These are phyloP conservation scores for Sporothrix dimorphospora DNA, from an alignment of 2,329 filamentous ascomycete genomes.

Conservation along the genomic window DNA sequence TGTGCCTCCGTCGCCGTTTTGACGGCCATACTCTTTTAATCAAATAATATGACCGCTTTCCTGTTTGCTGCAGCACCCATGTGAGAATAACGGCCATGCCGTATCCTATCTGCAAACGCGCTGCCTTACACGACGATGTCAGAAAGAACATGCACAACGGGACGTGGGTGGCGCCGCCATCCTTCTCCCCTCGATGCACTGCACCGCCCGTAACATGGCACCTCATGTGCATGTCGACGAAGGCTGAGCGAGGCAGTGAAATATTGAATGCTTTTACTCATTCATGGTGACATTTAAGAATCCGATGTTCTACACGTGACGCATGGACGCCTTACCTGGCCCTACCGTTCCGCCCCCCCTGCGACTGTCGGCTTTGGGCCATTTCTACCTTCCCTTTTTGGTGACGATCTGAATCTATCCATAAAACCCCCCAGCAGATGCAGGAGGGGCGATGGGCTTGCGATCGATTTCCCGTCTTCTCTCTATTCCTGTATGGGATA, in stretches of 20 bases:
- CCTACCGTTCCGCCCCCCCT: background rate
- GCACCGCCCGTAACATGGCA: background rate
- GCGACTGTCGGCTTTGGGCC: background rate
- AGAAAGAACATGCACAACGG: background rate
- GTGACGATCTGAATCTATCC: constrained; percentile 1
- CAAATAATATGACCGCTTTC: background rate
- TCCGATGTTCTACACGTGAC: background rate
- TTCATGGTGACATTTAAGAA: background rate
- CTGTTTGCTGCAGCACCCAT: too few species aligned
- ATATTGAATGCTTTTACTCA: background rate
- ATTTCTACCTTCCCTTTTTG: constrained; percentile 13
- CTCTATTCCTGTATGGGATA: background rate
- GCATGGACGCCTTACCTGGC: background rate
- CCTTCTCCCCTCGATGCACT: background rate
- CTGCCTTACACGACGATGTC: background rate
- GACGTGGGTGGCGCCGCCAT: background rate
- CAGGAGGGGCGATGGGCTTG: constrained; percentile 8
- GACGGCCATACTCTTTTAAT: background rate
- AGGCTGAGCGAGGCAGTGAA: background rate
- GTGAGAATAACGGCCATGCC: background rate
- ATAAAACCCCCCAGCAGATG: background rate
- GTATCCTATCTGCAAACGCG: background rate
- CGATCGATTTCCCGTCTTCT: background rate
- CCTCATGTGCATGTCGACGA: background rate
- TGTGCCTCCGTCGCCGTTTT: background rate